phyloP scores from a whole-genome alignment of 148 eudicot genomes.

The Silene uniflora region DNA sequence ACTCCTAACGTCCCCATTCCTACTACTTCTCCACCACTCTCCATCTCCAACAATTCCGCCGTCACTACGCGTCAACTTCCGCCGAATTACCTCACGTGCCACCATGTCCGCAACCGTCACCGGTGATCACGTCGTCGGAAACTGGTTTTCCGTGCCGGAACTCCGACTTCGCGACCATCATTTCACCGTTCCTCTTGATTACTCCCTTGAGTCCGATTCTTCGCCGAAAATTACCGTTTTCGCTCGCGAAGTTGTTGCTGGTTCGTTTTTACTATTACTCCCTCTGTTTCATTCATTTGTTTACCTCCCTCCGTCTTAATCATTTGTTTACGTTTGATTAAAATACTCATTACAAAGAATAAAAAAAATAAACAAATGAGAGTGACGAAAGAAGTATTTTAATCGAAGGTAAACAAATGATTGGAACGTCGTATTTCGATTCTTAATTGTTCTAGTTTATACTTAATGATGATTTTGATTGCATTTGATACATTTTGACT shows the following conservation, averaged over 20 bases:
- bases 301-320: neutral
- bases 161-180: slow-evolving; percentile 85
- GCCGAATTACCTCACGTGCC: slow-evolving; percentile 21
- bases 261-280: slow-evolving; percentile 34
- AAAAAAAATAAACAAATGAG: too few species aligned
- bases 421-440: too few species aligned
- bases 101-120: slow-evolving; percentile 28
- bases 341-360: too few species aligned
- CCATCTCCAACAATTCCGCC: slow-evolving; percentile 1
- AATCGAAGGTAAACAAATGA: too few species aligned
- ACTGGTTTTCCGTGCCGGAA: slow-evolving; percentile 82
- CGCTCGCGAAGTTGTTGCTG: slow-evolving; percentile 85
- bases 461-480: neutral
- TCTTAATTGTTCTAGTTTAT: too few species aligned
- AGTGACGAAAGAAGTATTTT: too few species aligned
- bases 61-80: slow-evolving; percentile 2
- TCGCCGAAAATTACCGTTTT: slow-evolving; percentile 63
- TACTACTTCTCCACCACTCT: slow-evolving; percentile 5
- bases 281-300: neutral
- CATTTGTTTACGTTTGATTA: too few species aligned
- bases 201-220: slow-evolving; percentile 31
- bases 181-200: slow-evolving; percentile 88
- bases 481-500: neutral
- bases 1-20: slow-evolving; percentile 13
- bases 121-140: slow-evolving; percentile 44